These are phyloP conservation scores for Metarhizium sp. DNA, from an alignment of 2,329 filamentous ascomycete genomes.

Conservation along the genomic window DNA sequence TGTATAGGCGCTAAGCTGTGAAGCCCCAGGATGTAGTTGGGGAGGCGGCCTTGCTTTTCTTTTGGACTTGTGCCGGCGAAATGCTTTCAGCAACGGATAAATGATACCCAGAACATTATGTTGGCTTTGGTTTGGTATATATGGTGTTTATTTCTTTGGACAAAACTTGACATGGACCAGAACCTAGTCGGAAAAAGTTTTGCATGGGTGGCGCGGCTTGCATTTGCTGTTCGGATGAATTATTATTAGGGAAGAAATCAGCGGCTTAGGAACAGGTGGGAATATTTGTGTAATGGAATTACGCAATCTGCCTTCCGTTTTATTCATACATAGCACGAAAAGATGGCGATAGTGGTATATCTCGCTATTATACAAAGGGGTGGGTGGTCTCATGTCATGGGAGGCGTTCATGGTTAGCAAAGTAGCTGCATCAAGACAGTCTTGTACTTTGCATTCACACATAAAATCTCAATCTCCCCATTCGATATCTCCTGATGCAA, in stretches of 20 bases:
- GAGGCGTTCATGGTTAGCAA: not conserved
- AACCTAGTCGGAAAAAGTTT: not conserved
- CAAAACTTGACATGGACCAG: not conserved
- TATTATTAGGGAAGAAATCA: not conserved
- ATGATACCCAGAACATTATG: constrained; percentile 26
- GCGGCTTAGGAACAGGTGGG: not conserved
- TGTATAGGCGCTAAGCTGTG: constrained; percentile 13
- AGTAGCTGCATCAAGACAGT: not conserved
- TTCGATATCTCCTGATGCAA: not conserved
- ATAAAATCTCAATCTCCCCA: not conserved
- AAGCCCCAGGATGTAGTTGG: constrained; percentile 9
- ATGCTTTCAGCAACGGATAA: constrained; percentile 13
- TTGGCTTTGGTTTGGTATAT: constrained; percentile 11
- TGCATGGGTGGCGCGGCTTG: constrained; percentile 4
- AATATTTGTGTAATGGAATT: not conserved
- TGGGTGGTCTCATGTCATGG: not conserved
- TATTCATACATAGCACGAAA: constrained; percentile 2
- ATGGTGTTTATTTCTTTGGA: constrained; percentile 1
- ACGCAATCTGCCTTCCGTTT: not conserved
- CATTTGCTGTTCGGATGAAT: not conserved
- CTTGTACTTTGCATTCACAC: not conserved
- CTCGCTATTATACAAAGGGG: not conserved
- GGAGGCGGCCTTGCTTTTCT: not conserved
- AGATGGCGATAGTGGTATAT: not conserved
- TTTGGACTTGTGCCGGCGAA: not conserved